Evolutionary conservation across 108 stramenopile species (phyloP).

Genomic region (Stephanodiscus triporus): DNA sequence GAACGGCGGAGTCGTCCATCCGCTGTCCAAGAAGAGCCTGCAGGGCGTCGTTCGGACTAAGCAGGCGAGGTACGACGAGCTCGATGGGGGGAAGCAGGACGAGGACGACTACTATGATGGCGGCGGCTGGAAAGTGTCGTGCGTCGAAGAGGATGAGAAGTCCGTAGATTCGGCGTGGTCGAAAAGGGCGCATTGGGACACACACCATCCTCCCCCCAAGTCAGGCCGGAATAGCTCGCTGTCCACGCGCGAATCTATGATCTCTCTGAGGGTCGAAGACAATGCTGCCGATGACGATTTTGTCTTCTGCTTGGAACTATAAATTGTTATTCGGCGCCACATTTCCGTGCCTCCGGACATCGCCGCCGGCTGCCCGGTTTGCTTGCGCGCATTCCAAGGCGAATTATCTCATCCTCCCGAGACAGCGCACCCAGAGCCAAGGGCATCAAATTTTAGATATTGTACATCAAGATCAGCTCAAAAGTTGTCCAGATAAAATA

Average conservation of each 20-base stretch:
- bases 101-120: not conserved
- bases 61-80: constrained; percentile 26
- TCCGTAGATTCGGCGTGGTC: not conserved
- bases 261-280: not conserved
- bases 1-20: constrained; percentile 10
- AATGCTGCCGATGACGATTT: not conserved
- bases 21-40: constrained; percentile 17
- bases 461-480: not conserved
- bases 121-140: constrained; percentile 19
- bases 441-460: not conserved
- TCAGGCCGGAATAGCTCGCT: constrained; percentile 1
- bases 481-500: not conserved
- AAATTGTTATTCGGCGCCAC: not conserved
- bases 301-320: constrained; percentile 25
- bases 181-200: not conserved
- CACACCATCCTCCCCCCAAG: not conserved
- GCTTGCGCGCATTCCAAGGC: too few species aligned
- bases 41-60: constrained; percentile 30
- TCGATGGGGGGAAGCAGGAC: constrained; percentile 1
- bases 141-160: constrained; percentile 6
- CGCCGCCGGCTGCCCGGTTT: too few species aligned
- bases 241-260: not conserved
- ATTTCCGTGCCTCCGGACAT: not conserved
- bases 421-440: too few species aligned
- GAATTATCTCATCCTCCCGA: too few species aligned